Base-by-base conservation (phyloP, 2,329 filamentous ascomycete species). In the Pseudogymnoascus sp. region DNA sequence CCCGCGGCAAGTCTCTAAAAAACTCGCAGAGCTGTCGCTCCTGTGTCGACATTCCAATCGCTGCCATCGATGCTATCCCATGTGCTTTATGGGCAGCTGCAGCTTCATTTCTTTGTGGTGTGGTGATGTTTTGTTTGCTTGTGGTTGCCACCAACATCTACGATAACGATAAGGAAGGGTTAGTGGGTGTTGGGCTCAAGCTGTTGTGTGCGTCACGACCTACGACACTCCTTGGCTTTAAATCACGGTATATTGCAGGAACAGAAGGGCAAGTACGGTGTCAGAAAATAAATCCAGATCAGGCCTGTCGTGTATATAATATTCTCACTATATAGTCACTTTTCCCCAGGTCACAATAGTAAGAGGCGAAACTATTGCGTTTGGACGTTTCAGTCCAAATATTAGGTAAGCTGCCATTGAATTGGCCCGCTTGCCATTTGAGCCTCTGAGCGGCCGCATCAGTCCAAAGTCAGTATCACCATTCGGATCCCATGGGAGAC, bases 21-120 rank as follows among this genome's bases (percentile, higher is more conserved):
- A 90, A 86, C 75, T 89, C 85, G 75, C 90, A 93, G 77, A 97
- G 89, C 80, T 89, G 87, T 78, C 84, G 87, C 82, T 96, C 92
- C 74, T 86, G 84, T 16, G 84, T 86, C 67, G 84, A 82, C 78
- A 86, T 81, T 42, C 59, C 59, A 60, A 86, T 86, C 25, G 67
- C 71, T 64, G 23, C 56, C 37, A 64, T 64, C 23, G 34, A 63
- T 56, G 50, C 50, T 34, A 56, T 56, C 50, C 50, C 50, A 56
- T 34, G 28, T 56, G 28, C 34, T 56, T 31, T 1, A 11, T 56
- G 50, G 50, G 50, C n/a, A 34, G 50, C 50, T 56, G 28, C 50
- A 56, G 50, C 50, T 16, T 56, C 28, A 56, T 56, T 34, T 56
- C 50, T 56, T 56, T 56, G 50, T 18, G 28, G 25, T 34, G 28